Conservation (phyloP, 179 eudicot genomes). For the Beta corolliflora region DNA sequence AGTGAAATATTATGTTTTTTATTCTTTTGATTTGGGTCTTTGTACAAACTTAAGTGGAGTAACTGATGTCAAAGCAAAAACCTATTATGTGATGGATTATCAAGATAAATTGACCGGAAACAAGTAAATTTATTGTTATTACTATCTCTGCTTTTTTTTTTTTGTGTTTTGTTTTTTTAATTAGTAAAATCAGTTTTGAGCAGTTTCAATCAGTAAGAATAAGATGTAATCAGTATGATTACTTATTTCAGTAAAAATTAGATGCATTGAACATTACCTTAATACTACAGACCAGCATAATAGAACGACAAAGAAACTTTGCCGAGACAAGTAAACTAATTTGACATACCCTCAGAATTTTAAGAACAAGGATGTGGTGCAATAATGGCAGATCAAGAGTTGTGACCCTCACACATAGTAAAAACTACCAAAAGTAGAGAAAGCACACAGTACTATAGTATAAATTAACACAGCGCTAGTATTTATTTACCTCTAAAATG, state of each 20-base stretch:
- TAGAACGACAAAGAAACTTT: conserved; percentile 2
- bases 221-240: too few relatives aligned
- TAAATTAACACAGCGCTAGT: not conserved
- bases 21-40: not conserved
- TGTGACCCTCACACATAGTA: conserved; percentile 85
- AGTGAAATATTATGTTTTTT: not conserved
- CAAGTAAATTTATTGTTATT: not conserved
- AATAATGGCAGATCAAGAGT: conserved; percentile 94
- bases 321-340: conserved; percentile 5
- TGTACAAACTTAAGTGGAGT: not conserved
- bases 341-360: conserved; percentile 80
- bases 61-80: not conserved
- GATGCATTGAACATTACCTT: too few relatives aligned
- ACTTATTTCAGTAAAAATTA: too few relatives aligned
- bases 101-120: not conserved
- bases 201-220: too few relatives aligned
- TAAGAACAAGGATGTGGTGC: conserved; percentile 99
- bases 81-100: not conserved
- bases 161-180: too few relatives aligned
- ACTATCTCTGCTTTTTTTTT: not conserved
- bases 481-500: not conserved
- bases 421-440: conserved; percentile 56
- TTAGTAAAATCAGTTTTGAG: too few relatives aligned
- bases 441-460: not conserved
- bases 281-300: not conserved